Evolutionary conservation across 495 filamentous ascomycete genomes (phyloP).

Genomic region (Geopyxis carbonaria): DNA sequence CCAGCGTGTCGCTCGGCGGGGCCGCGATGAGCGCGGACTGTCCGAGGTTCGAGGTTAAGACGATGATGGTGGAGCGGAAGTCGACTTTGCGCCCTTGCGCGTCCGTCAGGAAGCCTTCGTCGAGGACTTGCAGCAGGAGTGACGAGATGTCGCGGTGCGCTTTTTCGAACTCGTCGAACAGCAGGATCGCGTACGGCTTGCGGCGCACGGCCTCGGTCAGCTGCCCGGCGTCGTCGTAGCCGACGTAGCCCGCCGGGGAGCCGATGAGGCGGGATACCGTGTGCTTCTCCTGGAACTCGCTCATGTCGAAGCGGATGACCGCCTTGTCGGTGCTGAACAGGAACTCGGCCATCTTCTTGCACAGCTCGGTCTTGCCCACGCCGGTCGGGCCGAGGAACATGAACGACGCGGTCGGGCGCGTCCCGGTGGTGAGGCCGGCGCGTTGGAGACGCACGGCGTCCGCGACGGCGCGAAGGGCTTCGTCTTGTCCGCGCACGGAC

Average conservation of each 20-base stretch:
- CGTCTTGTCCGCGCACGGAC: constrained; percentile 81
- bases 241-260: constrained; percentile 81
- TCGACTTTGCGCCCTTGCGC: constrained; percentile 91
- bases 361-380: constrained; percentile 92
- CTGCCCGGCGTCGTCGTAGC: constrained; percentile 93
- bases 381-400: constrained; percentile 97
- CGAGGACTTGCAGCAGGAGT: constrained; percentile 83
- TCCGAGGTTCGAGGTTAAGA: constrained; percentile 86
- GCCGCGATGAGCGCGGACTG: constrained; percentile 53
- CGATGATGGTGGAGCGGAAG: constrained; percentile 90
- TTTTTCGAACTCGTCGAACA: constrained; percentile 97
- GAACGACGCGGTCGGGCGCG: constrained; percentile 80
- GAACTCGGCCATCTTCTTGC: constrained; percentile 87
- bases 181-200: constrained; percentile 85
- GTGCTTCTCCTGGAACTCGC: constrained; percentile 94
- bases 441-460: constrained; percentile 90
- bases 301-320: constrained; percentile 92
- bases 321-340: constrained; percentile 82
- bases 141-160: constrained; percentile 89
- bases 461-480: constrained; percentile 75
- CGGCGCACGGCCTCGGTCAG: constrained; percentile 87
- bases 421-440: constrained; percentile 78
- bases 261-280: constrained; percentile 87
- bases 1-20: constrained; percentile 36
- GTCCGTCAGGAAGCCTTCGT: constrained; percentile 92